Evolutionary conservation across 78 protist genomes (phyloP).

Genomic region (Dictyostelium firmibasis): DNA sequence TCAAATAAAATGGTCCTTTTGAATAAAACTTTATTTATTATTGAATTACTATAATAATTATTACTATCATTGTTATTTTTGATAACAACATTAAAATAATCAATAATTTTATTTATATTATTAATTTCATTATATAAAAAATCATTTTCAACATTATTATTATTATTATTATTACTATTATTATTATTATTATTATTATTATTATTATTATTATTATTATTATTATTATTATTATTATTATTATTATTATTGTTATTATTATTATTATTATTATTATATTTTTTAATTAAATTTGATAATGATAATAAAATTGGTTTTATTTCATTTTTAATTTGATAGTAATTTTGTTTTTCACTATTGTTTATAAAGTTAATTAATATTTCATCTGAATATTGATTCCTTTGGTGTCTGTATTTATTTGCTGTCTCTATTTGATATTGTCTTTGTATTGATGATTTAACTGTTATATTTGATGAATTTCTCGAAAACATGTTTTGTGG

Average conservation of each 20-base stretch:
- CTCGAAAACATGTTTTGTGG: not conserved
- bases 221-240: too few species aligned
- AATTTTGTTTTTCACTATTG: not conserved
- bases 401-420: not conserved
- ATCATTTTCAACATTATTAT: not conserved
- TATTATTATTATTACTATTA: not conserved
- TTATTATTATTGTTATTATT: too few species aligned
- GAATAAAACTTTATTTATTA: not conserved
- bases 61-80: not conserved
- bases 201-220: not conserved
- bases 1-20: not conserved
- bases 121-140: not conserved
- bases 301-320: conserved; percentile 4
- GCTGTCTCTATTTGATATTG: not conserved
- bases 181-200: not conserved
- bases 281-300: not conserved
- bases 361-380: not conserved
- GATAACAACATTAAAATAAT: not conserved
- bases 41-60: not conserved
- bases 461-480: not conserved
- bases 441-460: conserved; percentile 3
- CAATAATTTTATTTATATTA: not conserved
- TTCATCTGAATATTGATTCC: not conserved
- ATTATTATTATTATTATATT: not conserved
- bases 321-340: not conserved